Evolutionary conservation across 83 land plant genomes (phyloP), one percentile per base, ranked within the genome.

Genomic region (Picea engelmannii): DNA sequence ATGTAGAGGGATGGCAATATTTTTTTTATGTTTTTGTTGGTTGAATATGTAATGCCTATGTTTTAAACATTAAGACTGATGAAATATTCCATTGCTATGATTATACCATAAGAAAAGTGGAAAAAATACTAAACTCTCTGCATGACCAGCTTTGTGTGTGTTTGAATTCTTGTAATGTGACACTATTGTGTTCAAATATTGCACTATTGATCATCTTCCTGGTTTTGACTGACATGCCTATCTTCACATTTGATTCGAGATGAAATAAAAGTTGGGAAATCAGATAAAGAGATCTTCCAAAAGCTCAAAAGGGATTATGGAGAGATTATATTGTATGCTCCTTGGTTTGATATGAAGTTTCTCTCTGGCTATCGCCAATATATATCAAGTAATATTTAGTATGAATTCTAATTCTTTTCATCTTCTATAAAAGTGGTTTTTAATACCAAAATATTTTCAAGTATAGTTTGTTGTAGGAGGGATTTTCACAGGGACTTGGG

Each of bases 291-390:
- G 31, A 87, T 95, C 7, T 95, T 73, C 58, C 83, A 87, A 40
- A 91, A 87, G 84, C 91, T 95, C 60, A 91, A 90, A 75, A 89
- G 87, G 10, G 97, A 95, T 31, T 95, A 79, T 86, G 97, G 97
- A 62, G 97, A 95, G 82, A 81, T 94, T 1, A 89, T 95, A 20
- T 91, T 95, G 17, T 95, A 95, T 88, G 82, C 90, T 74, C 97
- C 97, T 61, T 79, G 82, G n/a, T 95, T 95, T 85, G 97, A 95
- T 85, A 23, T 90, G 40, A 95, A 95, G 95, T 95, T 35, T 92
- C 86, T 15, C 49, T 95, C 7, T 95, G 97, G 97, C 81, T 95
- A 59, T 87, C 92, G 71, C 97, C 95, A 80, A 95, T 95, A 65
- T 12, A 21, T 79, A 65, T 12, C 81, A 79, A 80, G 47, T 20